phyloP scores from a whole-genome alignment of 257 asterid species.

The Solanum piurae region DNA sequence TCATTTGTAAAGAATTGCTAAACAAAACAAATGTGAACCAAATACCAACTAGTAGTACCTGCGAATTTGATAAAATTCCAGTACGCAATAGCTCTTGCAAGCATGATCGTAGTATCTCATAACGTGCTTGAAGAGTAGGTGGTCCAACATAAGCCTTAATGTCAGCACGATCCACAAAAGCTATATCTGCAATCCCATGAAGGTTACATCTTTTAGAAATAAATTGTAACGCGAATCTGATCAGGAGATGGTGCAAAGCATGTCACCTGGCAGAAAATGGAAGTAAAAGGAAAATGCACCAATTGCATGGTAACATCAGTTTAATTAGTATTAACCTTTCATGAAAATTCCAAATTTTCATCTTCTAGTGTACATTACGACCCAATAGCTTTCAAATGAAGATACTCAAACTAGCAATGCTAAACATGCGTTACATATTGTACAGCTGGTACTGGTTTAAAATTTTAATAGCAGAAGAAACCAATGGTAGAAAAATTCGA shows the following conservation, averaged over 20 bases:
- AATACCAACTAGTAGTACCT: slow-evolving; percentile 44
- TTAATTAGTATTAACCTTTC: neutral
- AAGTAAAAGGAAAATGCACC: neutral
- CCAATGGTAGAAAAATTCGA: neutral
- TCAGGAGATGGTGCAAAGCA: neutral
- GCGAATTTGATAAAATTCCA: slow-evolving; percentile 57
- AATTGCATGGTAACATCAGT: neutral
- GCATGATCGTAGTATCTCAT: slow-evolving; percentile 88
- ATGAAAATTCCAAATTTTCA: neutral
- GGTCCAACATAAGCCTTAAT: slow-evolving; percentile 97
- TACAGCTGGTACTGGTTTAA: neutral
- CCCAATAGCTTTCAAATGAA: neutral
- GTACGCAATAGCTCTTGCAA: slow-evolving; percentile 72
- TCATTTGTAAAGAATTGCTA: neutral
- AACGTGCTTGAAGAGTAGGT: slow-evolving; percentile 92
- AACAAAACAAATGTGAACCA: neutral
- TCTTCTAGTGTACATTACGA: neutral
- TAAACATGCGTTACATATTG: neutral
- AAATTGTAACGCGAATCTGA: neutral
- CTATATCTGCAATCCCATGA: slow-evolving; percentile 58
- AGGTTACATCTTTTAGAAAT: neutral
- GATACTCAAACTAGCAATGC: neutral
- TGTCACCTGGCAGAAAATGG: neutral
- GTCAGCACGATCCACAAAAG: slow-evolving; percentile 98
- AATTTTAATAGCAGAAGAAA: neutral